A percentile compares a stretch with the other conserved stretches of the same genome.
Evolutionary conservation across 2,329 filamentous ascomycete genomes (phyloP).

Genomic region (Fusarium decemcellulare): DNA sequence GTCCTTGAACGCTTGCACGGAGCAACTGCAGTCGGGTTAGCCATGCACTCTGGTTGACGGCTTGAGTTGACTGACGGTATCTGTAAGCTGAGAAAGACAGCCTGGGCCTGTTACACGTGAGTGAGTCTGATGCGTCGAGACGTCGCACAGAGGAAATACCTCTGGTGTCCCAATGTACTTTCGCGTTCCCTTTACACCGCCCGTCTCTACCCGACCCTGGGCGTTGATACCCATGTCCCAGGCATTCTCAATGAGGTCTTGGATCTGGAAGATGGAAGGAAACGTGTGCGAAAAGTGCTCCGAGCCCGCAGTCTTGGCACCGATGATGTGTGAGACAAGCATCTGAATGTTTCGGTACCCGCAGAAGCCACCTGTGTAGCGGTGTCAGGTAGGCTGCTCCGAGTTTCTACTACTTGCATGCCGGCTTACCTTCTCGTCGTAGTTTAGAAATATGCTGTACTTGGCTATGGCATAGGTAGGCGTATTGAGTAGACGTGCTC

Average conservation of each 20-base stretch:
- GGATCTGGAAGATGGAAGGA: constrained; percentile 85
- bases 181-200: constrained; percentile 87
- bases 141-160: constrained; percentile 59
- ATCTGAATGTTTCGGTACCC: constrained; percentile 97
- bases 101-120: constrained; percentile 73
- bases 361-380: constrained; percentile 81
- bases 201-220: constrained; percentile 83
- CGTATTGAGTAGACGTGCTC: constrained; percentile 73
- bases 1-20: constrained; percentile 72
- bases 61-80: constrained; percentile 68
- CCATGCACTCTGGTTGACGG: background rate
- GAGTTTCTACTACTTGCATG: background rate
- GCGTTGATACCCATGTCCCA: constrained; percentile 90
- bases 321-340: constrained; percentile 83
- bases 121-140: background rate
- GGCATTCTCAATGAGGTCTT: constrained; percentile 87
- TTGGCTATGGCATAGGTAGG: constrained; percentile 83
- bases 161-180: constrained; percentile 98
- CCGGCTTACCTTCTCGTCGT: constrained; percentile 72
- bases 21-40: constrained; percentile 62
- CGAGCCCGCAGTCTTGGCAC: constrained; percentile 67
- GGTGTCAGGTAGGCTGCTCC: constrained; percentile 3
- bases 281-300: constrained; percentile 72
- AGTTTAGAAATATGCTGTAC: constrained; percentile 88
- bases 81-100: constrained; percentile 78